Evolutionary conservation across 495 filamentous ascomycete genomes (phyloP), one percentile per base, ranked within the genome.

Genomic region (Podospora australis): DNA sequence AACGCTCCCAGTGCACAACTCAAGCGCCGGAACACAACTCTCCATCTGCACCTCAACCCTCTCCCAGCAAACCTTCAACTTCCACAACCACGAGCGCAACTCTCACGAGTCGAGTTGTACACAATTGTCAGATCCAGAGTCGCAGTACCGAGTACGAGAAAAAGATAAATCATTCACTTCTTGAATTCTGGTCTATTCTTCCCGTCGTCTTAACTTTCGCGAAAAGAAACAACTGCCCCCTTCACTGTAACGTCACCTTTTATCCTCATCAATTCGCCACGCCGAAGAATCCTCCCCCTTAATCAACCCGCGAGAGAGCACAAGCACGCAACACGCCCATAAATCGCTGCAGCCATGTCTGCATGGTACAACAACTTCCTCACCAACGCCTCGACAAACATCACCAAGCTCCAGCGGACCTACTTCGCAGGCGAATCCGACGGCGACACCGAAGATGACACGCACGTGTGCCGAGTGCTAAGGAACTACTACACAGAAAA

Each of bases 401-500:
- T 94, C 66, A 84, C 78, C 64, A 84, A 83, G 55, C 78, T 96
- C 53, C 87, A 88, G 49, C 81, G 83, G 28, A 83, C 81, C 24
- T 83, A 92, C 64, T 83, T 90, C 46, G 69, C 76, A 47, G 76
- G 81, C 58, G 90, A 94, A 64, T 77, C 82, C 48, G 90, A 95
- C 70, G 87, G 86, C 52, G 90, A 96, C 59, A 92, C 88, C 48
- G 89, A 94, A 70, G 90, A 96, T 69, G 86, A 92, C 71, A 90
- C 89, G 1, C 89, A 96, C 70, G 83, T 98, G 61, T 91, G 87
- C 69, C 86, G 90, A 61, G 90, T 95, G 11, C 81, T 98, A n/a
- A 86, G 92, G 44, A 85, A 81, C 48, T 95, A 97, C 75, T 98
- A 98, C 72, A 80, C 70, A 28, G 92, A 97, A 62, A 94, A 94